These are phyloP conservation scores for Termitomyces sp. DNA, from an alignment of 768 basidiomycete genomes.

Conservation along the genomic window DNA sequence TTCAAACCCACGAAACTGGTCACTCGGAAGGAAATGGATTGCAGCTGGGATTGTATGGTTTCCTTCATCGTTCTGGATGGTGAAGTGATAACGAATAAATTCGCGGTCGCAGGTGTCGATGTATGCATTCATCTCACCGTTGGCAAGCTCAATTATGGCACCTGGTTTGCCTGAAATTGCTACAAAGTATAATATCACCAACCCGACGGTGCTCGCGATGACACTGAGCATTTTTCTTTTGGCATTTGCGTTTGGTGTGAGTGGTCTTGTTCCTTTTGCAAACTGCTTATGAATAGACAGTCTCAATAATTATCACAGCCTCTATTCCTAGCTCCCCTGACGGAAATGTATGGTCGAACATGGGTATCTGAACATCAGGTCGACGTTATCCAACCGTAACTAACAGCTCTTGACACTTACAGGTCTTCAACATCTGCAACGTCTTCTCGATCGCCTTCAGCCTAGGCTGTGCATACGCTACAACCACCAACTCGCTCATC, in stretches of 20 bases:
- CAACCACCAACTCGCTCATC: slow-evolving; percentile 47
- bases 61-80: neutral
- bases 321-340: slow-evolving; percentile 58
- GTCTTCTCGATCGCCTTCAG: slow-evolving; percentile 59
- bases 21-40: slow-evolving; percentile 52
- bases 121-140: slow-evolving; percentile 49
- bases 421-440: slow-evolving; percentile 55
- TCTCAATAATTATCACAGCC: slow-evolving; percentile 28
- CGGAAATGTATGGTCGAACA: slow-evolving; percentile 66
- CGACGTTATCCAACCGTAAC: neutral
- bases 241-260: slow-evolving; percentile 58
- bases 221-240: slow-evolving; percentile 64
- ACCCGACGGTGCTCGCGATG: slow-evolving; percentile 46
- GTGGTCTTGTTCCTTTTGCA: slow-evolving; percentile 8
- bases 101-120: slow-evolving; percentile 40
- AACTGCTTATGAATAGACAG: neutral
- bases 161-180: slow-evolving; percentile 60
- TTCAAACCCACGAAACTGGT: slow-evolving; percentile 67
- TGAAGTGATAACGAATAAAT: neutral
- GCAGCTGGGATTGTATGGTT: slow-evolving; percentile 43
- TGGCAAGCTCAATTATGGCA: slow-evolving; percentile 61
- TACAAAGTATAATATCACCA: slow-evolving; percentile 45
- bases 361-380: neutral
- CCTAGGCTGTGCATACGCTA: slow-evolving; percentile 64
- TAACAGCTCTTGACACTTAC: neutral